Evolutionary conservation across 2,329 filamentous ascomycete species (phyloP).

Genomic region (Macrophomina pseudophaseolina): DNA sequence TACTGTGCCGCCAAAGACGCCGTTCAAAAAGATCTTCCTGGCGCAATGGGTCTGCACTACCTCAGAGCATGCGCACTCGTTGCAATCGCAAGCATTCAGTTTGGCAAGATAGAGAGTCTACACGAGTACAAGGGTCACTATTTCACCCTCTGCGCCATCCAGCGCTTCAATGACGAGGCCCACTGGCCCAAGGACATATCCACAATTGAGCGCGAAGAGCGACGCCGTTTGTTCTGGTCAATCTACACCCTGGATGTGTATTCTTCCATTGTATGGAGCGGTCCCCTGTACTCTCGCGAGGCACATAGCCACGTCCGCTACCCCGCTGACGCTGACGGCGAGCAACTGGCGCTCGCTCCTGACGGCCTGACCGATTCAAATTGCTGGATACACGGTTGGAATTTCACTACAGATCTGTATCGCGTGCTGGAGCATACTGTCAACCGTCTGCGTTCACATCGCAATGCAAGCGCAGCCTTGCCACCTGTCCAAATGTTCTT

Average conservation of each 20-base stretch:
- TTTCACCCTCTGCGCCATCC: conserved; percentile 55
- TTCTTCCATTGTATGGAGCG: conserved; percentile 58
- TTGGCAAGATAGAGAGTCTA: conserved; percentile 56
- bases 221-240: conserved; percentile 60
- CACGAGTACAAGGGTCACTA: conserved; percentile 59
- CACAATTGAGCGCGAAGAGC: conserved; percentile 55
- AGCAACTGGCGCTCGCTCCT: conserved; percentile 42
- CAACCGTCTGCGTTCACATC: conserved; percentile 34
- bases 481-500: conserved; percentile 27
- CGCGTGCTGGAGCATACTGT: conserved; percentile 60
- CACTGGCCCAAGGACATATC: conserved; percentile 56
- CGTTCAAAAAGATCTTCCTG: conserved; percentile 45
- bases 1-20: conserved; percentile 51
- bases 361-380: conserved; percentile 30
- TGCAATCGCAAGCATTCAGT: conserved; percentile 58
- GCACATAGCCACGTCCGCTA: conserved; percentile 54
- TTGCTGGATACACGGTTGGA: conserved; percentile 62
- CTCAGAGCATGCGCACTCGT: conserved; percentile 56
- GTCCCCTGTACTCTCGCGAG: conserved; percentile 53
- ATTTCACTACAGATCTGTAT: conserved; percentile 63
- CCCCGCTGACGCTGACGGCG: conserved; percentile 55
- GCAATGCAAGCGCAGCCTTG: neutral
- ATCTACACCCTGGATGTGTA: conserved; percentile 64
- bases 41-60: conserved; percentile 45
- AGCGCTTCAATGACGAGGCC: conserved; percentile 59